Conservation (phyloP, 2,329 filamentous ascomycete genomes). For the Cryphonectria carpinicola region DNA sequence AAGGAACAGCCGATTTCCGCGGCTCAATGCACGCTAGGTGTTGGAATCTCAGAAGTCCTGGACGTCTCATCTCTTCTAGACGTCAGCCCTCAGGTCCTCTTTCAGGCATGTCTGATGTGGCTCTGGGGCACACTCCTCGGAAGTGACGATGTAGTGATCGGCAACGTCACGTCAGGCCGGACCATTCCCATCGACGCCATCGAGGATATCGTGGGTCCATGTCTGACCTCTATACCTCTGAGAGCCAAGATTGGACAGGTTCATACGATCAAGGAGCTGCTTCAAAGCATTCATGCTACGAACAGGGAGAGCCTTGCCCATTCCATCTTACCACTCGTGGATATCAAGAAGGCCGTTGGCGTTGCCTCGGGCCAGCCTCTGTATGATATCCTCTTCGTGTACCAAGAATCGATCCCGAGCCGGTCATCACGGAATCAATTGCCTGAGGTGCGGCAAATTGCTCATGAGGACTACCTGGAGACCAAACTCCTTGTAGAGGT, state of each 20-base stretch:
- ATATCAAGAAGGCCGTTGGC: slow-evolving; percentile 67
- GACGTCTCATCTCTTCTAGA: slow-evolving; percentile 44
- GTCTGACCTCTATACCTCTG: slow-evolving; percentile 75
- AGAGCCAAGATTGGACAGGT: slow-evolving; percentile 62
- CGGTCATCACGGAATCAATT: slow-evolving; percentile 24
- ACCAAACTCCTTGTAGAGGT: slow-evolving; percentile 77
- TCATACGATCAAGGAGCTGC: slow-evolving; percentile 60
- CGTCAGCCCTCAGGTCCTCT: slow-evolving; percentile 70
- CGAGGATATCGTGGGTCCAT: slow-evolving; percentile 78
- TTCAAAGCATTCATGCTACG: slow-evolving; percentile 64
- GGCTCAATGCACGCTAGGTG: slow-evolving; percentile 37
- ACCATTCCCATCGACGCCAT: slow-evolving; percentile 72
- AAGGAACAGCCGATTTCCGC: slow-evolving; percentile 36
- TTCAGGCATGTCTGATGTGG: slow-evolving; percentile 73
- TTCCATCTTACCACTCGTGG: slow-evolving; percentile 64
- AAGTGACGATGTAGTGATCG: slow-evolving; percentile 69
- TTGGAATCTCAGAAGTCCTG: slow-evolving; percentile 42
- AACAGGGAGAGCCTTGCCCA: slow-evolving; percentile 71
- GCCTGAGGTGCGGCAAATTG: slow-evolving; percentile 54
- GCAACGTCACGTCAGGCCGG: slow-evolving; percentile 81
- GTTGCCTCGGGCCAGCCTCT: slow-evolving; percentile 59
- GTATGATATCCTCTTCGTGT: slow-evolving; percentile 82
- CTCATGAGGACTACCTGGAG: slow-evolving; percentile 73
- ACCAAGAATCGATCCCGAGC: slow-evolving; percentile 72
- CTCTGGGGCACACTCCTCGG: slow-evolving; percentile 69